phyloP scores from a whole-genome alignment of 768 basidiomycete genomes.

The Podaxis sp. region DNA sequence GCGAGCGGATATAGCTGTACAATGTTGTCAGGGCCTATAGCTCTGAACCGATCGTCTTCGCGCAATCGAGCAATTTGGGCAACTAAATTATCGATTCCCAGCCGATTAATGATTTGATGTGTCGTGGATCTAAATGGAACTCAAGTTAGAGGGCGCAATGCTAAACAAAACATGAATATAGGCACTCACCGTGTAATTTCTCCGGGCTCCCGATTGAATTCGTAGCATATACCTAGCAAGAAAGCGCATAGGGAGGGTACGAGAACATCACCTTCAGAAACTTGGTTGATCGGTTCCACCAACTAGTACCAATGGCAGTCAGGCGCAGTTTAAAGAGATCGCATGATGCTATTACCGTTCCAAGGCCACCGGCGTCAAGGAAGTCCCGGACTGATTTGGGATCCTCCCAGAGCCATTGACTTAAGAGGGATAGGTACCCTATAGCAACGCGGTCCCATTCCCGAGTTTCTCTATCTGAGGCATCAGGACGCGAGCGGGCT shows the following conservation, averaged over 20 bases:
- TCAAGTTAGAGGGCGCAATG: slow-evolving; percentile 3
- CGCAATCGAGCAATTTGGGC: slow-evolving; percentile 84
- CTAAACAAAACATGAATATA: not conserved
- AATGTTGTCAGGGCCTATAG: slow-evolving; percentile 81
- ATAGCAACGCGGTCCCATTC: slow-evolving; percentile 93
- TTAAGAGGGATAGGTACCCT: slow-evolving; percentile 78
- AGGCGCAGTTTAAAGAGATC: not conserved
- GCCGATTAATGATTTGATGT: slow-evolving; percentile 84
- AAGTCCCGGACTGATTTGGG: slow-evolving; percentile 86
- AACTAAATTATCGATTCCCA: slow-evolving; percentile 86
- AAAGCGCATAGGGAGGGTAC: slow-evolving; percentile 91
- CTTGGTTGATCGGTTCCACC: slow-evolving; percentile 93
- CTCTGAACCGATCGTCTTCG: slow-evolving; percentile 92
- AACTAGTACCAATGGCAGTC: slow-evolving; percentile 50
- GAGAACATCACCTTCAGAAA: slow-evolving; percentile 78
- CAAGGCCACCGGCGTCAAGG: slow-evolving; percentile 85
- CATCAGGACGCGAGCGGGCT: slow-evolving; percentile 65
- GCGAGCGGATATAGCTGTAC: slow-evolving; percentile 57
- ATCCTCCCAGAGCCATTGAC: slow-evolving; percentile 98
- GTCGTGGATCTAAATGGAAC: slow-evolving; percentile 64
- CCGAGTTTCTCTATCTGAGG: slow-evolving; percentile 67
- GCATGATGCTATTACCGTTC: slow-evolving; percentile 65
- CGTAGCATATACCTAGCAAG: slow-evolving; percentile 91
- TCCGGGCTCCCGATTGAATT: slow-evolving; percentile 93
- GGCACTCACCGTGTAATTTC: slow-evolving; percentile 83